These are phyloP conservation scores for Phytophthora litchii DNA, from an alignment of 352 stramenopile species.

Conservation along the genomic window DNA sequence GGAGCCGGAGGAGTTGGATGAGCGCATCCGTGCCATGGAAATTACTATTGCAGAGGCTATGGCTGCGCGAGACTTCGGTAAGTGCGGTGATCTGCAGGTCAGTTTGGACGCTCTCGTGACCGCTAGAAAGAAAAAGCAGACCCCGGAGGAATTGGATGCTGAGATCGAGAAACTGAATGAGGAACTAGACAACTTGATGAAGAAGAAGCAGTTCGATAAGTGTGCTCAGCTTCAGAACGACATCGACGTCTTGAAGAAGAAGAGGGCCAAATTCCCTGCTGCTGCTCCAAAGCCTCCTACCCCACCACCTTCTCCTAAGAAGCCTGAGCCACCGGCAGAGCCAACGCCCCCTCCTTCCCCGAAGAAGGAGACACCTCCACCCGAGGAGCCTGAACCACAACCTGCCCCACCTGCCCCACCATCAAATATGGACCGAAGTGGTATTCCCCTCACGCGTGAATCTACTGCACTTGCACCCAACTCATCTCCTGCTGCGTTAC, in stretches of 20 bases:
- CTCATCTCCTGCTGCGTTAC: constrained; percentile 57
- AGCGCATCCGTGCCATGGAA: constrained; percentile 77
- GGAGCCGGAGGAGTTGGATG: constrained; percentile 80
- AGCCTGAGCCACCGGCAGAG: constrained; percentile 37
- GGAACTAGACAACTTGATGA: constrained; percentile 71
- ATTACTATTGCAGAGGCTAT: constrained; percentile 74
- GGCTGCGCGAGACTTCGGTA: constrained; percentile 80
- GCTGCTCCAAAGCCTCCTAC: constrained; percentile 36
- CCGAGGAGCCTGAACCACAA: constrained; percentile 20
- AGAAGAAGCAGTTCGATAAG: constrained; percentile 88
- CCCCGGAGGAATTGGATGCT: constrained; percentile 77
- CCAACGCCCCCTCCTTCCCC: constrained; percentile 29
- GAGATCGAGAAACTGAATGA: constrained; percentile 79
- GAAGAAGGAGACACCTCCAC: constrained; percentile 24
- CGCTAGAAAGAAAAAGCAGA: constrained; percentile 88
- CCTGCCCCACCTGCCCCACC: constrained; percentile 29
- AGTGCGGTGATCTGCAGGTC: constrained; percentile 71
- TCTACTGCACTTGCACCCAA: constrained; percentile 32
- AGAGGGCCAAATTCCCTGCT: constrained; percentile 60
- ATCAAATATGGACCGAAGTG: constrained; percentile 40
- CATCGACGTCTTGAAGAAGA: constrained; percentile 81
- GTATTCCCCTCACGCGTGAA: constrained; percentile 25
- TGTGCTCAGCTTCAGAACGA: constrained; percentile 86
- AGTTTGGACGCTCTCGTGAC: constrained; percentile 72
- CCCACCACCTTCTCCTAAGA: constrained; percentile 38